A percentile compares a stretch with the other conserved stretches of the same genome.
phyloP scores from a whole-genome alignment of 1,284 basidiomycete species.

The Ganoderma lucidum region DNA sequence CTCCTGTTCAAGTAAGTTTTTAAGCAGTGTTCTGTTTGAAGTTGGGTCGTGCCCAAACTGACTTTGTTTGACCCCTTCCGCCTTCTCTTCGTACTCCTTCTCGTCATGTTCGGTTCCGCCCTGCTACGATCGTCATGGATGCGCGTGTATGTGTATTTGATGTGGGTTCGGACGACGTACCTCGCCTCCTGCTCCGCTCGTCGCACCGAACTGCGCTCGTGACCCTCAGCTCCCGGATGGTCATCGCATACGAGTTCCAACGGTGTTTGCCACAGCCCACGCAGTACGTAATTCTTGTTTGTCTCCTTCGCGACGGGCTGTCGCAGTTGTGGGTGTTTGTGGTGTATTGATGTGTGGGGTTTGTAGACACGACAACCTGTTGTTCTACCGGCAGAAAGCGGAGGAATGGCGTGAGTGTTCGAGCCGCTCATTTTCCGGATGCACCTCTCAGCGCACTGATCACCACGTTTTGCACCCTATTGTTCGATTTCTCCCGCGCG shows the following conservation, averaged over 20 bases:
- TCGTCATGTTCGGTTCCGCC: background rate
- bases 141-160: constrained; percentile 10
- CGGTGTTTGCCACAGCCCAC: constrained; percentile 67
- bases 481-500: constrained; percentile 16
- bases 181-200: constrained; percentile 1
- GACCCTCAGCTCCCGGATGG: constrained; percentile 66
- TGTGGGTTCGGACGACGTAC: constrained; percentile 10
- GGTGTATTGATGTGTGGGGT: constrained; percentile 30
- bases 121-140: background rate
- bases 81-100: background rate
- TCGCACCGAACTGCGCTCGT: constrained; percentile 7
- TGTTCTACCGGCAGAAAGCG: constrained; percentile 71
- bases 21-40: constrained; percentile 2
- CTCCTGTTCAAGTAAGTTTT: constrained; percentile 75
- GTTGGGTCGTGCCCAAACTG: constrained; percentile 10
- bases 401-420: constrained; percentile 74
- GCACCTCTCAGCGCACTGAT: constrained; percentile 17
- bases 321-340: constrained; percentile 31
- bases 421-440: constrained; percentile 17
- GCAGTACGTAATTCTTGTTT: constrained; percentile 51
- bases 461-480: constrained; percentile 10
- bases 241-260: constrained; percentile 73
- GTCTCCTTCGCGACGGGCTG: constrained; percentile 13
- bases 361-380: constrained; percentile 55
- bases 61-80: background rate